phyloP scores from a whole-genome alignment of 106 monocot genomes.

The Amphibolis antarctica region DNA sequence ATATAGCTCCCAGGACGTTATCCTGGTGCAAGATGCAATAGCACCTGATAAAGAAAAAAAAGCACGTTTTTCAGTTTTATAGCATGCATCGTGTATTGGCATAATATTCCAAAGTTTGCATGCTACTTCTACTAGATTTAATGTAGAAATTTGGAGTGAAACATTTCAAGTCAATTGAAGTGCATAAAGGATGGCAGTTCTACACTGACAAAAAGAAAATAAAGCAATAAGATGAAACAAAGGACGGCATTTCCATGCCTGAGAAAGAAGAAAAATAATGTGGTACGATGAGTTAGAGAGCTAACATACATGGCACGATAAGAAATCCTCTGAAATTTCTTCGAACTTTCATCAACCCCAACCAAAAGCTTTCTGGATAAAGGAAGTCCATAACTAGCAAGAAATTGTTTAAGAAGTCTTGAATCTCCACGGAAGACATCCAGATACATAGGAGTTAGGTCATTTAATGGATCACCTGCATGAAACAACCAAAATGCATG shows the following conservation, averaged over 20 bases:
- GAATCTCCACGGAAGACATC: constrained; percentile 84
- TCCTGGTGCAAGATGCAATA: constrained; percentile 88
- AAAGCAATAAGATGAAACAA: no score
- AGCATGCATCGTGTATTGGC: neutral
- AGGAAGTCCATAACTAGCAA: constrained; percentile 74
- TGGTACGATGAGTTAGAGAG: neutral
- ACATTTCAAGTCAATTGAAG: no score
- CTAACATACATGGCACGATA: constrained; percentile 84
- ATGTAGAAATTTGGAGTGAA: no score
- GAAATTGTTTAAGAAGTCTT: constrained; percentile 43
- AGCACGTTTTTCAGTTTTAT: neutral
- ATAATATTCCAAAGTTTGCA: neutral
- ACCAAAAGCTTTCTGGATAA: constrained; percentile 15
- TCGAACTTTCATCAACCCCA: constrained; percentile 13
- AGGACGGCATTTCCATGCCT: neutral
- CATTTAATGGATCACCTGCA: constrained; percentile 81
- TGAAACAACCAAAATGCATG: constrained; percentile 4
- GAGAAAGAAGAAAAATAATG: neutral
- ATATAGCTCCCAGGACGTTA: constrained; percentile 84
- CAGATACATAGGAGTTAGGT: constrained; percentile 79
- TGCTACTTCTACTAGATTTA: no score
- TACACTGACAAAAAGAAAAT: no score
- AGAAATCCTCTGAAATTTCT: constrained; percentile 52
- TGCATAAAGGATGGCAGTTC: no score
- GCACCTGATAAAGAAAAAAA: constrained; percentile 40